A percentile compares a stretch with the other conserved stretches of the same genome.
Evolutionary conservation across 441 rosid species (phyloP).

Genomic region (Sinapis alba): DNA sequence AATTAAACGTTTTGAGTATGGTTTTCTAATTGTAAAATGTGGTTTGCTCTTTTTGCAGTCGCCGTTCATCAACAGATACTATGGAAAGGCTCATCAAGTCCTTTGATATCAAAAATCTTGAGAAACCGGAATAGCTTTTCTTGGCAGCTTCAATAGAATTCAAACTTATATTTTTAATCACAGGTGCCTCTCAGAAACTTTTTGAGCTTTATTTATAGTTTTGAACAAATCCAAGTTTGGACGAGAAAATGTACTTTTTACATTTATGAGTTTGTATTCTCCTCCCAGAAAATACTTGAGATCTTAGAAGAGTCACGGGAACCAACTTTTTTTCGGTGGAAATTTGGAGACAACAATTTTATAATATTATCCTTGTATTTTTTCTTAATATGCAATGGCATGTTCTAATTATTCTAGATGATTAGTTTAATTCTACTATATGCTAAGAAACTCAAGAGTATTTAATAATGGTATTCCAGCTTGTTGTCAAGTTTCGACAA

Average conservation of each 20-base stretch:
- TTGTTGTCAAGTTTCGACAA: conserved; percentile 29
- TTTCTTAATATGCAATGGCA: not conserved
- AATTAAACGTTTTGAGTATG: not conserved
- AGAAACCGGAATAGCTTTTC: conserved; percentile 21
- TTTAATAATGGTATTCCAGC: not conserved
- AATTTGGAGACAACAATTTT: conserved; percentile 19
- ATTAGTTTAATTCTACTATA: not conserved
- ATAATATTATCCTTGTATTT: not conserved
- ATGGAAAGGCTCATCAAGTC: conserved; percentile 34
- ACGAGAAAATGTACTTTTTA: conserved; percentile 4
- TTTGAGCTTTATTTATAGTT: conserved; percentile 24
- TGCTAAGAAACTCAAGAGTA: not conserved
- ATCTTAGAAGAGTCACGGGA: conserved; percentile 9
- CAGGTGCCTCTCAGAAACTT: conserved; percentile 37
- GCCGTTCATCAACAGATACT: conserved; percentile 35
- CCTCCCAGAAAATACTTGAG: conserved; percentile 15
- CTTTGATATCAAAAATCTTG: conserved; percentile 2
- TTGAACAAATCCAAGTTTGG: not conserved
- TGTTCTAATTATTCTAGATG: not conserved
- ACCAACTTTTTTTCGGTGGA: conserved; percentile 14
- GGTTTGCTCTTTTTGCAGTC: conserved; percentile 19
- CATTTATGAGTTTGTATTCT: conserved; percentile 27
- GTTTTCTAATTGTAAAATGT: conserved; percentile 5
- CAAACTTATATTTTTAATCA: not conserved
- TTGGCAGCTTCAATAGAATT: conserved; percentile 26